phyloP scores from a whole-genome alignment of 2,329 filamentous ascomycete species.

The Fusarium fujikuroi region DNA sequence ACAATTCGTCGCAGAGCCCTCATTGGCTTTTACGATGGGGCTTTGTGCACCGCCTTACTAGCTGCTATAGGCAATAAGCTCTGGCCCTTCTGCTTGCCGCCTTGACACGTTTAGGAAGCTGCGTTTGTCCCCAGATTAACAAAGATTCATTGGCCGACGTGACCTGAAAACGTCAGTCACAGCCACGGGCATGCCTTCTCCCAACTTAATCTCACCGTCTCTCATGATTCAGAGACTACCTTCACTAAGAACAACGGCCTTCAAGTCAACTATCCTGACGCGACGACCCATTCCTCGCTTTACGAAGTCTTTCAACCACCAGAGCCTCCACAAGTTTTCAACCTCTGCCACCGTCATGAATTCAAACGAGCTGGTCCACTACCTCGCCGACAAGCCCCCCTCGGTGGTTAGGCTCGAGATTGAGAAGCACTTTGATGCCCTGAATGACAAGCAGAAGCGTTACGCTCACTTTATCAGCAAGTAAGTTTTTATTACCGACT shows the following conservation, averaged over 20 bases:
- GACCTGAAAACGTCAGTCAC: slow-evolving; percentile 32
- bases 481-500: slow-evolving; percentile 56
- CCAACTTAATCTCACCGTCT: slow-evolving; percentile 47
- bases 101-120: slow-evolving; percentile 43
- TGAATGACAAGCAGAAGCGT: slow-evolving; percentile 80
- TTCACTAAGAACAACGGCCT: slow-evolving; percentile 46
- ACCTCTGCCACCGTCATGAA: slow-evolving; percentile 61
- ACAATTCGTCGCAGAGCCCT: not conserved
- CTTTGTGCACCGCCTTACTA: slow-evolving; percentile 23
- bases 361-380: slow-evolving; percentile 73
- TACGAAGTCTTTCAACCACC: slow-evolving; percentile 36
- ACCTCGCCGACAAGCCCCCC: slow-evolving; percentile 90
- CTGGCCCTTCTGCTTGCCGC: slow-evolving; percentile 15
- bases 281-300: slow-evolving; percentile 40
- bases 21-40: slow-evolving; percentile 20
- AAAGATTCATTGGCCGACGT: slow-evolving; percentile 38
- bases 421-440: slow-evolving; percentile 88
- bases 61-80: slow-evolving; percentile 28
- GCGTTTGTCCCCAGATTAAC: slow-evolving; percentile 36
- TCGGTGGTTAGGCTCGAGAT: slow-evolving; percentile 89
- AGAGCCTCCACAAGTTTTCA: slow-evolving; percentile 46
- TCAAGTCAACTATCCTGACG: slow-evolving; percentile 38
- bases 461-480: slow-evolving; percentile 92
- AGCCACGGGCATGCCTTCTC: slow-evolving; percentile 47
- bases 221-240: slow-evolving; percentile 51